Percentiles rank a stretch among this genome's conserved stretches.
Conservation (phyloP, 768 basidiomycete genomes). For the Auriscalpium vulgare region DNA sequence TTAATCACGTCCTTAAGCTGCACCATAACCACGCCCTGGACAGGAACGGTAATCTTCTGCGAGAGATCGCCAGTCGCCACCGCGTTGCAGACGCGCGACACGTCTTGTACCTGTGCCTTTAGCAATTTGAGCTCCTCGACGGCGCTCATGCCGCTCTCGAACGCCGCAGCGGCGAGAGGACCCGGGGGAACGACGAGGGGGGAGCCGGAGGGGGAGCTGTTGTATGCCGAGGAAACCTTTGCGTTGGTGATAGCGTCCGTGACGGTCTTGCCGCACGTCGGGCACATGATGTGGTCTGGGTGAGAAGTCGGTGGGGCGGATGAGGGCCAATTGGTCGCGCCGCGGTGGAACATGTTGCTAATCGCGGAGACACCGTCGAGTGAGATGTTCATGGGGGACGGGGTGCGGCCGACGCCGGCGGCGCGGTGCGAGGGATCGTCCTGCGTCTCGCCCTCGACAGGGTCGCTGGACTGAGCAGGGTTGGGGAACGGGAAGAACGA, state of each 20-base stretch:
- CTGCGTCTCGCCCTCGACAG: slow-evolving; percentile 8
- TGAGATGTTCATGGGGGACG: slow-evolving; percentile 14
- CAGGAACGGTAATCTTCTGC: slow-evolving; percentile 43
- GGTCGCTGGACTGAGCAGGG: not conserved
- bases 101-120: slow-evolving; percentile 70
- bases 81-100: slow-evolving; percentile 44
- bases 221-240: slow-evolving; percentile 3
- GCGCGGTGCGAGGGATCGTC: not conserved
- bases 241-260: slow-evolving; percentile 4
- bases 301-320: slow-evolving; percentile 16
- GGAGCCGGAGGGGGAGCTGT: not conserved
- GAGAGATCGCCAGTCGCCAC: slow-evolving; percentile 42
- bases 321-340: not conserved
- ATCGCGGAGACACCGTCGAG: slow-evolving; percentile 6
- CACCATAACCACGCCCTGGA: slow-evolving; percentile 42
- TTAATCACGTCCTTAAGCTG: slow-evolving; percentile 43
- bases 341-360: slow-evolving; percentile 1
- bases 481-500: slow-evolving; percentile 7
- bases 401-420: slow-evolving; percentile 2
- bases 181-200: slow-evolving; percentile 32
- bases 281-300: slow-evolving; percentile 8
- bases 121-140: slow-evolving; percentile 67
- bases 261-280: slow-evolving; percentile 10
- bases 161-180: slow-evolving; percentile 41
- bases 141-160: slow-evolving; percentile 50